Evolutionary conservation across 495 filamentous ascomycete species (phyloP).

Genomic region (Lasiosphaeria hispida): DNA sequence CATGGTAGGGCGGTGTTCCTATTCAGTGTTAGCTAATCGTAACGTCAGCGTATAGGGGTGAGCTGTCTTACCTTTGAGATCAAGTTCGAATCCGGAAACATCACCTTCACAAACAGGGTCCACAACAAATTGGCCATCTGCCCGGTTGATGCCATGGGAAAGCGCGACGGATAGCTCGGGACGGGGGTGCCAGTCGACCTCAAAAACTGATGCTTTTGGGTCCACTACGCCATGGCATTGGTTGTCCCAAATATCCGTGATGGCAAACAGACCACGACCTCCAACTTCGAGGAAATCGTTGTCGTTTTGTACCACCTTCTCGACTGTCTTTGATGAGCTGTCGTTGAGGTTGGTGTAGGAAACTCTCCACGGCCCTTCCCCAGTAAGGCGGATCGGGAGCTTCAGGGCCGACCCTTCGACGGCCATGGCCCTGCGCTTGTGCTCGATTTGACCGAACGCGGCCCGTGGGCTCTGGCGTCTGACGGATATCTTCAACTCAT

Average conservation of each 20-base stretch:
- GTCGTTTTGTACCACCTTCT: constrained; percentile 47
- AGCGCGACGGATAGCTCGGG: constrained; percentile 68
- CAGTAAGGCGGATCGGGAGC: constrained; percentile 79
- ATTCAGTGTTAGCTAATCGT: constrained; percentile 9
- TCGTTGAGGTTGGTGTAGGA: constrained; percentile 65
- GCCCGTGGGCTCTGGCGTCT: constrained; percentile 81
- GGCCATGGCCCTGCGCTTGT: constrained; percentile 65
- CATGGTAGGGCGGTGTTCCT: constrained; percentile 77
- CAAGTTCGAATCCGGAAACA: constrained; percentile 79
- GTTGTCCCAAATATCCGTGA: constrained; percentile 70
- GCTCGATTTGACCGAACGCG: constrained; percentile 78
- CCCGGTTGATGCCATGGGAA: constrained; percentile 52
- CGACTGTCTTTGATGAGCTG: constrained; percentile 21
- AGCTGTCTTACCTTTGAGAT: constrained; percentile 61
- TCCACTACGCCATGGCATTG: constrained; percentile 81
- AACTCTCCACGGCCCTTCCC: constrained; percentile 78
- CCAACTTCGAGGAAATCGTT: constrained; percentile 71
- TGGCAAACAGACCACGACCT: constrained; percentile 70
- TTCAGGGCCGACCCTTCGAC: constrained; percentile 71
- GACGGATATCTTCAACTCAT: constrained; percentile 78
- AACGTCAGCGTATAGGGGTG: neutral
- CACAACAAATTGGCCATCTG: constrained; percentile 57
- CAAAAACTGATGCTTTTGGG: constrained; percentile 65
- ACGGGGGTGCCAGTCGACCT: constrained; percentile 77
- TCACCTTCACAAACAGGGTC: constrained; percentile 92